phyloP scores from a whole-genome alignment of 2,329 filamentous ascomycete genomes.

The Fusarium protoensiforme region DNA sequence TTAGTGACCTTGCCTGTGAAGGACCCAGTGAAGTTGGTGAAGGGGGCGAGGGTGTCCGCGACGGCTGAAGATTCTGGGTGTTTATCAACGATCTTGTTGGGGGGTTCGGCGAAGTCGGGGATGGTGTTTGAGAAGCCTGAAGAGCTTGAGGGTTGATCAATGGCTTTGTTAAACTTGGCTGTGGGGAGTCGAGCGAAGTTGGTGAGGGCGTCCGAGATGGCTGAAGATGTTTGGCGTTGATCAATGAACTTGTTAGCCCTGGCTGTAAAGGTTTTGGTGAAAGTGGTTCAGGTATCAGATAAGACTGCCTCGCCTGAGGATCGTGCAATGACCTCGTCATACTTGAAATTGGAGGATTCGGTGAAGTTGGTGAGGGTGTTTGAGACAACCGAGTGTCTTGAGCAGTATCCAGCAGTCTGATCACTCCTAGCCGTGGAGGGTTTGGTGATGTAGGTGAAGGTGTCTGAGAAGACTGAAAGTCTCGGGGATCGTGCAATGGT shows the following conservation, averaged over 20 bases:
- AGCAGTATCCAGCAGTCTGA: not conserved
- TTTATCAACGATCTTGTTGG: not conserved
- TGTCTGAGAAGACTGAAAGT: not conserved
- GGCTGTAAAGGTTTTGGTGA: not conserved
- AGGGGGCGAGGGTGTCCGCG: not conserved
- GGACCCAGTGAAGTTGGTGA: not conserved
- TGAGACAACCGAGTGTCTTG: not conserved
- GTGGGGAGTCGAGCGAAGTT: not conserved
- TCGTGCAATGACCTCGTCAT: not conserved
- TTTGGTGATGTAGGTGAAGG: not conserved
- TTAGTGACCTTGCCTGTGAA: not conserved
- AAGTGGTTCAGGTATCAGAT: not conserved
- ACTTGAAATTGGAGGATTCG: not conserved
- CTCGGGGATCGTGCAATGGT: not conserved
- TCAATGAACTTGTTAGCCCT: not conserved
- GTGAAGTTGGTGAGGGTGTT: constrained; percentile 2
- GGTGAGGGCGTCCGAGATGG: not conserved
- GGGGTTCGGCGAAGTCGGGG: not conserved
- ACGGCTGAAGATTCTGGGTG: not conserved
- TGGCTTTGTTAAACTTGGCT: not conserved
- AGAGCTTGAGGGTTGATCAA: not conserved
- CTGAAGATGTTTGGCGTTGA: not conserved
- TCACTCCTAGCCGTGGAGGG: not conserved
- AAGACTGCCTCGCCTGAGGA: not conserved
- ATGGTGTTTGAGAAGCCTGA: not conserved